These are phyloP conservation scores for Tuber borchii DNA, from an alignment of 495 filamentous ascomycete species.

Conservation along the genomic window DNA sequence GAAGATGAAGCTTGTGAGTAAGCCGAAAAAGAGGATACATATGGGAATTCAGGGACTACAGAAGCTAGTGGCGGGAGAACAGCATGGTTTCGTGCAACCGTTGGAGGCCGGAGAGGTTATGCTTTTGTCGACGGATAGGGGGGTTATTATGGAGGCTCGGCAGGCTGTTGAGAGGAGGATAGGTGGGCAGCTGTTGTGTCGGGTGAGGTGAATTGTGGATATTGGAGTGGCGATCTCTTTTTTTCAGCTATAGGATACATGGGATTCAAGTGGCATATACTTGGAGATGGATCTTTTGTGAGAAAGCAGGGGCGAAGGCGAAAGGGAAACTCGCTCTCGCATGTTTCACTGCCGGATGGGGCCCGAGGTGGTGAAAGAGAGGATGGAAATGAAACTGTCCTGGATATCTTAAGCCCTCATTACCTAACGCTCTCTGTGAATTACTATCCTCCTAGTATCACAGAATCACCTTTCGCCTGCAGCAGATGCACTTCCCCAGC, in stretches of 20 bases:
- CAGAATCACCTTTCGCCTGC: neutral
- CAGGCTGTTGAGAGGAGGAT: constrained; percentile 80
- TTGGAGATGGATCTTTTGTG: neutral
- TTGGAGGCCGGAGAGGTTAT: constrained; percentile 76
- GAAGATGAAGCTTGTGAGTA: constrained; percentile 62
- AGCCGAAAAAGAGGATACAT: constrained; percentile 66
- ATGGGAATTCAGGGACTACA: constrained; percentile 57
- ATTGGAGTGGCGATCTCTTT: constrained; percentile 4
- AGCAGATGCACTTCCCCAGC: neutral
- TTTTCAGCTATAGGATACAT: neutral
- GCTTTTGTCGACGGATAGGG: constrained; percentile 70
- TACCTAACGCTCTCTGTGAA: neutral
- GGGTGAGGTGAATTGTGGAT: constrained; percentile 48
- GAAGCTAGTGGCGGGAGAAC: constrained; percentile 59
- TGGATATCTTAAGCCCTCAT: neutral
- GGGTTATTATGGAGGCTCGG: constrained; percentile 70
- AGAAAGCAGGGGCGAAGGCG: neutral
- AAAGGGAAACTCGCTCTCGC: neutral
- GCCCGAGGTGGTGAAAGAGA: neutral
- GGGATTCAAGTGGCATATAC: neutral
- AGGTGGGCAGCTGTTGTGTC: constrained; percentile 76
- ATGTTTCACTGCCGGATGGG: neutral
- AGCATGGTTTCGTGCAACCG: constrained; percentile 59
- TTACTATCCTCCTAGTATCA: neutral
- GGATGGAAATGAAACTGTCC: neutral